Base-by-base conservation (phyloP, 768 basidiomycete genomes). In the Rhizopogon vesiculosus region DNA sequence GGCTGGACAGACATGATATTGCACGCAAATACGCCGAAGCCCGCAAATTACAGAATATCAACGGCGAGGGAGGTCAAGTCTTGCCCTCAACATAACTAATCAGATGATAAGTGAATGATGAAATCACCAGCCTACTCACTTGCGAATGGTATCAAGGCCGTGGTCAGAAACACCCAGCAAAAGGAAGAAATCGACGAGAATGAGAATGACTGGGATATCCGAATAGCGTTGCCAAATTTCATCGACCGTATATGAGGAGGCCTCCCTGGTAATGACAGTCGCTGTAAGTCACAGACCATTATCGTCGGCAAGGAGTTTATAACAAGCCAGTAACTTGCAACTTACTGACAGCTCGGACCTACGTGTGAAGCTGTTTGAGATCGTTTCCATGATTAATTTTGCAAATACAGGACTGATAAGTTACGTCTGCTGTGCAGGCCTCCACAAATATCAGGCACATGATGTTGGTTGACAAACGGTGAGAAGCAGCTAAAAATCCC, bases 401-500 rank as follows among this genome's bases (percentile, higher is more conserved):
- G 45, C 31, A 13, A 19, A 7, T 48, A 35, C 18, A 19, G 33
- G 31, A 33, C 45, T 48, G 18, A 16, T 48, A 48, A 16, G 46
- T 48, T 18, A 48, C 16, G 33, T 35, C 46, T 35, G 19, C 12
- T 15, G 13, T 35, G 8, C n/a, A 35, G 22, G 8, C 33, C 12
- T 33, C 31, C 31, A 19, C 13, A 7, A 8, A 29, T 31, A 46
- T 33, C 45, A 48, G 45, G 18, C 31, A 35, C 46, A 19, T 22
- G 10, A 48, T 48, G 31, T 12, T 19, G 18, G 6, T 19, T 13
- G n/a, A 12, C 25, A 35, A 35, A 10, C 35, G 35, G 35, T 35
- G 35, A 35, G 35, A 35, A 35, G 35, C 35, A 13, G 35, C 35
- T 12, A 54, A 50, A 63, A 65, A 57, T 29, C 42, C 31, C 29